Evolutionary conservation across 2,329 filamentous ascomycete species (phyloP).

Genomic region (Colletotrichum magnum): DNA sequence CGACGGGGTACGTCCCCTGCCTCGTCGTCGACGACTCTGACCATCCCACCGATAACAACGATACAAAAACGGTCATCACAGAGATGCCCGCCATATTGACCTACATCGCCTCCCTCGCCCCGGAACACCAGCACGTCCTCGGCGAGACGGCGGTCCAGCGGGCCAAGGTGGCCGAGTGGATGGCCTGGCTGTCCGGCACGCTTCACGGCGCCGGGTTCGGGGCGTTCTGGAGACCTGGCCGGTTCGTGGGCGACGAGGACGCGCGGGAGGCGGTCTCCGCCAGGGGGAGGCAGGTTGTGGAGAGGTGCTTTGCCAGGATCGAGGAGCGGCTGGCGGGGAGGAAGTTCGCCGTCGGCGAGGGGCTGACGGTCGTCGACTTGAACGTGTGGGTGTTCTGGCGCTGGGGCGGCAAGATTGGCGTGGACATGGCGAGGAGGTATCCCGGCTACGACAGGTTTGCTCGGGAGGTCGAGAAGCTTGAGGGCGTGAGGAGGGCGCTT

Average conservation of each 20-base stretch:
- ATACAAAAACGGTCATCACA: conserved; percentile 43
- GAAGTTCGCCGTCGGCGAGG: not conserved
- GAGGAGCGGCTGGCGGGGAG: conserved; percentile 16
- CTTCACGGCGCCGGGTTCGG: conserved; percentile 49
- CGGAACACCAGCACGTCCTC: conserved; percentile 38
- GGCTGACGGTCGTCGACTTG: not conserved
- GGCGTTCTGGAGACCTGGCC: conserved; percentile 44
- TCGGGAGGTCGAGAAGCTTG: not conserved
- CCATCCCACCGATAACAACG: not conserved
- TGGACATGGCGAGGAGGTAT: not conserved
- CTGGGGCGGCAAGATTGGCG: not conserved
- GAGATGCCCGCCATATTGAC: conserved; percentile 51
- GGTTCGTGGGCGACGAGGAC: conserved; percentile 45
- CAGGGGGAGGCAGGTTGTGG: conserved; percentile 38
- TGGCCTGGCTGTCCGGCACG: conserved; percentile 50
- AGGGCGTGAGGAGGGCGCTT: not conserved
- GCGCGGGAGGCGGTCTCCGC: conserved; percentile 37
- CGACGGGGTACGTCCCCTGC: conserved; percentile 49
- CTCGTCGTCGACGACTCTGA: conserved; percentile 42
- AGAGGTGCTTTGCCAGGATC: conserved; percentile 41
- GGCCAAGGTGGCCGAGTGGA: conserved; percentile 50
- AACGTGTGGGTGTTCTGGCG: conserved; percentile 4
- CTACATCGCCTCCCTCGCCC: conserved; percentile 48
- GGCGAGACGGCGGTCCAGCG: conserved; percentile 43
- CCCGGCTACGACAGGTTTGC: not conserved